phyloP scores from a whole-genome alignment of 176 grass and related monocot genomes.

The Musa troglodytarum region DNA sequence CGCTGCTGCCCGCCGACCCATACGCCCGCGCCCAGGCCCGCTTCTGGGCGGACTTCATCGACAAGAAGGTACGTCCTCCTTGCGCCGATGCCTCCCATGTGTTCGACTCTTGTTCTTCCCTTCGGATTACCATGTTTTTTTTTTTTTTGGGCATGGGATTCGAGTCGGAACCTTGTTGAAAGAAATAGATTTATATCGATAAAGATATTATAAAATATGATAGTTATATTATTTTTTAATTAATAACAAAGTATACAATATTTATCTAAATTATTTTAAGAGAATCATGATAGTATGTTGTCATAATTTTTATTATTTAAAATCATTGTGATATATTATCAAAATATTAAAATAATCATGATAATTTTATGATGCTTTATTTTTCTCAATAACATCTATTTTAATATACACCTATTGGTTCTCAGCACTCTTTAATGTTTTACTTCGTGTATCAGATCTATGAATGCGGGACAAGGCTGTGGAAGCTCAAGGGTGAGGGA shows the following conservation, averaged over 20 bases:
- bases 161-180: too few relatives aligned
- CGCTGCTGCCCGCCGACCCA: constrained; percentile 29
- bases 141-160: too few relatives aligned
- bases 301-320: too few relatives aligned
- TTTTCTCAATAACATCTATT: too few relatives aligned
- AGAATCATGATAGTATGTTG: too few relatives aligned
- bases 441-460: constrained; percentile 22
- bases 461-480: constrained; percentile 14
- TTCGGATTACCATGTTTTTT: not conserved
- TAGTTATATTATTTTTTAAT: too few relatives aligned
- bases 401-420: not conserved
- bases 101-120: constrained; percentile 23
- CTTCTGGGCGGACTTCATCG: constrained; percentile 51
- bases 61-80: constrained; percentile 29
- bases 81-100: not conserved
- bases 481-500: constrained; percentile 24
- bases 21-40: constrained; percentile 29
- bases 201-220: constrained; percentile 32
- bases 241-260: too few relatives aligned
- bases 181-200: constrained; percentile 10
- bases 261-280: too few relatives aligned
- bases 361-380: too few relatives aligned
- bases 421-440: not conserved
- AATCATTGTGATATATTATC: too few relatives aligned
- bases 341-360: too few relatives aligned